phyloP scores from a whole-genome alignment of 805 yeast species.

The Candida maris region DNA sequence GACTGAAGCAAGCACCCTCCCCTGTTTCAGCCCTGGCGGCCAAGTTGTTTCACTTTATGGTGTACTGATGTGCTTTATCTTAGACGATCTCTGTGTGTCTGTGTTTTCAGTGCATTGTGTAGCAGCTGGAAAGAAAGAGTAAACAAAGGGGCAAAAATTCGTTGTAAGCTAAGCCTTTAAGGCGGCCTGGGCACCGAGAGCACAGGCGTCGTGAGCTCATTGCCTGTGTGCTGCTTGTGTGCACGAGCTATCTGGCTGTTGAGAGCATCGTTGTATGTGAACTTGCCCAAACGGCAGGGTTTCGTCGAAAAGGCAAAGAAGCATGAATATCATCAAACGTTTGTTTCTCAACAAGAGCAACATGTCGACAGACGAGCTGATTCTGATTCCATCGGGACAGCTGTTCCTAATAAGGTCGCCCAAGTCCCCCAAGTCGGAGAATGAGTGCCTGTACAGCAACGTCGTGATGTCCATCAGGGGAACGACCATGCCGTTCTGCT shows the following conservation, averaged over 20 bases:
- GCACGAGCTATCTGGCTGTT: too few species aligned
- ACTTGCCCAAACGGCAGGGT: too few species aligned
- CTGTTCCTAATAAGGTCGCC: slow-evolving; percentile 70
- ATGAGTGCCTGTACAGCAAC: slow-evolving; percentile 79
- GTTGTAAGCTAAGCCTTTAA: neutral
- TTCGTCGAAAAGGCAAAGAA: too few species aligned
- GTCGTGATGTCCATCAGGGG: slow-evolving; percentile 71
- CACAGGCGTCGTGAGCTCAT: too few species aligned
- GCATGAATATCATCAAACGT: slow-evolving; percentile 75
- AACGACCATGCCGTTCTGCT: slow-evolving; percentile 61
- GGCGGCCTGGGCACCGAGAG: too few species aligned
- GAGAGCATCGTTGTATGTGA: too few species aligned
- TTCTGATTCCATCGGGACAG: slow-evolving; percentile 74
- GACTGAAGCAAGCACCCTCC: too few species aligned
- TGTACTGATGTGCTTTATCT: too few species aligned
- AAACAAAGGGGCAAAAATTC: neutral
- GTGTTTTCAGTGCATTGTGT: neutral
- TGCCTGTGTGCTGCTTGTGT: too few species aligned
- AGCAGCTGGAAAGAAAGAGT: neutral
- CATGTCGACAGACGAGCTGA: slow-evolving; percentile 52
- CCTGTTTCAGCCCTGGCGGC: too few species aligned
- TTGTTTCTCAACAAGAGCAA: slow-evolving; percentile 38
- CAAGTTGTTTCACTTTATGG: too few species aligned
- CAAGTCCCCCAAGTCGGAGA: slow-evolving; percentile 79
- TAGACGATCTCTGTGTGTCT: too few species aligned